Conservation (phyloP, 176 grass and related monocot species). For the Olyra latifolia region DNA sequence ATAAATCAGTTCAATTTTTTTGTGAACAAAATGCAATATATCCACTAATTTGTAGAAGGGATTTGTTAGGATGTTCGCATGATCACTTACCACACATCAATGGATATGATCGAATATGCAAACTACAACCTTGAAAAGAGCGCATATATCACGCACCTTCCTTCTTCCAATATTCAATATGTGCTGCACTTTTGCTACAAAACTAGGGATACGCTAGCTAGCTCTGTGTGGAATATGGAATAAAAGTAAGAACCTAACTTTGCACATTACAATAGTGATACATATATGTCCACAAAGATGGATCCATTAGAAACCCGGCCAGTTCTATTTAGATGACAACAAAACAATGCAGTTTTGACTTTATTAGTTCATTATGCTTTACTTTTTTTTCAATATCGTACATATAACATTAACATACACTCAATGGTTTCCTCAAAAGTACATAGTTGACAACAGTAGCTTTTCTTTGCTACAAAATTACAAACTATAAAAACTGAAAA, state of each 20-base stretch:
- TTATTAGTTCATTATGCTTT: neutral
- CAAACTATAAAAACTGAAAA: neutral
- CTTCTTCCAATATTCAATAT: neutral
- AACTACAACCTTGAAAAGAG: slow-evolving; percentile 8
- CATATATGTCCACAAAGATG: neutral
- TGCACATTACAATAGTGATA: neutral
- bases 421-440: neutral
- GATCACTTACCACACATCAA: neutral
- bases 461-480: neutral
- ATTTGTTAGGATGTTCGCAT: neutral
- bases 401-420: neutral
- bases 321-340: neutral
- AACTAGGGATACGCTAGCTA: neutral
- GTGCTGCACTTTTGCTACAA: neutral
- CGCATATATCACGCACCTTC: neutral
- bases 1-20: neutral
- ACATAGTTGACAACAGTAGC: neutral
- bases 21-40: neutral
- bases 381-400: neutral
- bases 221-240: neutral
- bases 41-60: too few relatives aligned
- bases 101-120: neutral
- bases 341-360: neutral
- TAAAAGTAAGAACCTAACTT: neutral
- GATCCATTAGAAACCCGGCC: neutral